A percentile compares a stretch with the other conserved stretches of the same genome.
phyloP scores from a whole-genome alignment of 805 yeast species.

The Pichia paraexigua region DNA sequence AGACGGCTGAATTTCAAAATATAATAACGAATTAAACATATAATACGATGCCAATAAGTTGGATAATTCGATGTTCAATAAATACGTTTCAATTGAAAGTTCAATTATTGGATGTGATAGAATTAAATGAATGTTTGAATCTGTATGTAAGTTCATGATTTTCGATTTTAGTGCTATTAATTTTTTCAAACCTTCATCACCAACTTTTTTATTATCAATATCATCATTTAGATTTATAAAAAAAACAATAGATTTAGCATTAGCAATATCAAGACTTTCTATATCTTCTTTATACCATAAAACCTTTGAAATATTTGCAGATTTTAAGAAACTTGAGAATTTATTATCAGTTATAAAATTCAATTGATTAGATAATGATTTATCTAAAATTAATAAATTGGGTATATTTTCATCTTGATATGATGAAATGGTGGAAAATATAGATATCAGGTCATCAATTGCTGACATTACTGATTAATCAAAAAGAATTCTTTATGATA shows the following conservation, averaged over 20 bases:
- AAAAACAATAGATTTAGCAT: slow-evolving; percentile 13
- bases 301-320: slow-evolving; percentile 21
- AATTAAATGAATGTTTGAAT: slow-evolving; percentile 2
- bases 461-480: neutral
- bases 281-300: slow-evolving; percentile 23
- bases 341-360: slow-evolving; percentile 19
- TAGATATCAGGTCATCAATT: slow-evolving; percentile 3
- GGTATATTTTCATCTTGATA: neutral
- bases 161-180: neutral
- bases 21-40: slow-evolving; percentile 13
- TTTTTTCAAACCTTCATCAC: neutral
- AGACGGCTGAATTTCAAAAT: slow-evolving; percentile 34
- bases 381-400: slow-evolving; percentile 17
- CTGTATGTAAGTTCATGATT: neutral
- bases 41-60: slow-evolving; percentile 19
- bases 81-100: slow-evolving; percentile 13
- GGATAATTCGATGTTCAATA: slow-evolving; percentile 20
- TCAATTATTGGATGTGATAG: neutral
- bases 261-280: neutral
- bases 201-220: too few relatives aligned
- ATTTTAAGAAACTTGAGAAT: slow-evolving; percentile 20
- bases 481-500: too few relatives aligned
- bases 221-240: neutral
- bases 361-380: slow-evolving; percentile 18
- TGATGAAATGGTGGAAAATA: neutral